Conservation (phyloP, 176 grass and related monocot species). For the Aegilops longissima region DNA sequence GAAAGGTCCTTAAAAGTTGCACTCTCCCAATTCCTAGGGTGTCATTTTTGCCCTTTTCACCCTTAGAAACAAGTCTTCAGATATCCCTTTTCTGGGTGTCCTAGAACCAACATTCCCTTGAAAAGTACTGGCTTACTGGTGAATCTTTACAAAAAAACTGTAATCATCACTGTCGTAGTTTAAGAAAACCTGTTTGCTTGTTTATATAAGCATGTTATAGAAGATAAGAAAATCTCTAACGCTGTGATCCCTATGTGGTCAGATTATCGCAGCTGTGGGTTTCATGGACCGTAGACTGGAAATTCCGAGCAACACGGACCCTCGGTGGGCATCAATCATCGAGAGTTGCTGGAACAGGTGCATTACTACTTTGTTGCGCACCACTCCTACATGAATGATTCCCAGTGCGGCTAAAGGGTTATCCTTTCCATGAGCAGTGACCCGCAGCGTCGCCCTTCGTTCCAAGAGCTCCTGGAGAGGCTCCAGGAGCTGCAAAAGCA, state of each 20-base stretch:
- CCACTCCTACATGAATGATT: neutral
- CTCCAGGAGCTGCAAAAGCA: slow-evolving; percentile 65
- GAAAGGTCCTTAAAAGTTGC: neutral
- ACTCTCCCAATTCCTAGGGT: neutral
- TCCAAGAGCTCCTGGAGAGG: slow-evolving; percentile 64
- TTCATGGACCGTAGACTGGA: slow-evolving; percentile 93
- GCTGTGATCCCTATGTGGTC: neutral
- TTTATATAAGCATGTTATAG: neutral
- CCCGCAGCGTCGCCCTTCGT: slow-evolving; percentile 58
- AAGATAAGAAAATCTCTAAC: neutral
- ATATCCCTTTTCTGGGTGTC: neutral
- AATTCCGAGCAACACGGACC: slow-evolving; percentile 60
- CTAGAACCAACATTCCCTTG: neutral
- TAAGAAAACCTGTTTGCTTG: neutral
- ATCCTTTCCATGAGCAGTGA: slow-evolving; percentile 46
- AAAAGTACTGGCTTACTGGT: neutral
- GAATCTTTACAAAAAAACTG: neutral
- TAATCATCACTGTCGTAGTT: neutral
- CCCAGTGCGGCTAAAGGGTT: neutral
- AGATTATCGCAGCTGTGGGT: slow-evolving; percentile 83
- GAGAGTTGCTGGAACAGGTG: slow-evolving; percentile 93
- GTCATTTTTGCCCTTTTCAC: neutral
- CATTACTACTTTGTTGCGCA: neutral
- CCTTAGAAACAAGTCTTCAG: neutral
- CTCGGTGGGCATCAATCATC: slow-evolving; percentile 70